Conservation (phyloP, 306 rosid genomes). For the Begonia loranthoides region DNA sequence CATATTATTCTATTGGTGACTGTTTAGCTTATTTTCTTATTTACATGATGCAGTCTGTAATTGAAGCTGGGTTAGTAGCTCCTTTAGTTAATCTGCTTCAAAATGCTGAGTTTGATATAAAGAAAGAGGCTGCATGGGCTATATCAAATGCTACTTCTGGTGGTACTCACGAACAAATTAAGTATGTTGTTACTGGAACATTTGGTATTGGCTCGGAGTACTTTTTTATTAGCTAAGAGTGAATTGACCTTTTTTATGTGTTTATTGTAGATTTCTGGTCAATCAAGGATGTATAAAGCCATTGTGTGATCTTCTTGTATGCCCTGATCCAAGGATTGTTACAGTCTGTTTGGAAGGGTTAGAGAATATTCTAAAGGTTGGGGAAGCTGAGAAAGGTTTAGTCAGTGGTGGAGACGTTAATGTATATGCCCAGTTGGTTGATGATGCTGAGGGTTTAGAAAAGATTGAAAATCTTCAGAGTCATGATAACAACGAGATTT, state of each 20-base stretch:
- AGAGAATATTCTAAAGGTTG: conserved; percentile 53
- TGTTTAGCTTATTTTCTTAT: background rate
- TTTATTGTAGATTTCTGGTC: background rate
- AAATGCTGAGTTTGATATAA: conserved; percentile 73
- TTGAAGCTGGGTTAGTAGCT: conserved; percentile 50
- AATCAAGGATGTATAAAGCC: conserved; percentile 43
- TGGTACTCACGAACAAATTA: conserved; percentile 58
- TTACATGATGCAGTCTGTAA: conserved; percentile 33
- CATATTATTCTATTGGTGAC: background rate
- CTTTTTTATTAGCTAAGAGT: too few relatives aligned
- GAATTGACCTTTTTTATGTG: background rate
- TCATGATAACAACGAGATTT: conserved; percentile 55
- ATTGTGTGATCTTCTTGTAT: conserved; percentile 48
- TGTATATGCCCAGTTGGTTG: conserved; percentile 46
- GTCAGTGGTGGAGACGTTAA: conserved; percentile 41
- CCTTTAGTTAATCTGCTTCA: conserved; percentile 62
- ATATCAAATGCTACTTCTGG: conserved; percentile 75
- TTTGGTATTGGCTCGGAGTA: background rate
- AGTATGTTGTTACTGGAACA: conserved; percentile 22
- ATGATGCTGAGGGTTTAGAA: conserved; percentile 55
- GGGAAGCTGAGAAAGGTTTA: conserved; percentile 43
- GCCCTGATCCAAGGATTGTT: conserved; percentile 58
- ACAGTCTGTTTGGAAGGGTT: conserved; percentile 57
- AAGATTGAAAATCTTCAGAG: conserved; percentile 52
- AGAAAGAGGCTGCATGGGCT: conserved; percentile 77